Evolutionary conservation across 129 eudicot genomes (phyloP), one percentile per base, ranked within the genome.

Genomic region (Pittosporum tobira): DNA sequence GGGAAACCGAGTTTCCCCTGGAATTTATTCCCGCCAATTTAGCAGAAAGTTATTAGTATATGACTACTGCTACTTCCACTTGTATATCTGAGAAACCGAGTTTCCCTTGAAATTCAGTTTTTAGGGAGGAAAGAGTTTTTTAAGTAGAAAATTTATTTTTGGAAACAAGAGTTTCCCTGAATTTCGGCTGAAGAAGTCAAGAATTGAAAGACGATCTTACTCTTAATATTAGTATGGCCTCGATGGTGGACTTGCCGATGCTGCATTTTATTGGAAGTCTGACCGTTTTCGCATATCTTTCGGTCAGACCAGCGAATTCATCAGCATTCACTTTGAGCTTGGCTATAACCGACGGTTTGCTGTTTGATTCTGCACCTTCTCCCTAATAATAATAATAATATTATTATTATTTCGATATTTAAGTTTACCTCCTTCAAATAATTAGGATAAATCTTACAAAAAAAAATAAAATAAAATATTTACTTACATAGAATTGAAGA

Each of bases 351-450:
- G 74, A 69, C 21, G 75, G 59, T 53, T 40, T 75, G 69, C 68
- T 42, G 29, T 47, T 63, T 16, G 75, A 59, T 58, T 71, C 81
- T 40, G 29, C 69, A 62, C 69, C 58, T 25, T 38, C 45, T 46
- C 74, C 85, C 85, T 79, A 75, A 62, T 74, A 63, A 70, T 34
- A 10, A n/a, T n/a, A n/a, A n/a, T n/a, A n/a, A n/a, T n/a, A n/a
- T n/a, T n/a, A n/a, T n/a, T n/a, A n/a, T 61, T 48, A 28, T 29
- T n/a, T 71, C 55, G 16, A 26, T 65, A 36, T 60, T 70, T 50
- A 66, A 56, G 53, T 71, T 65, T 22, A 65, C 48, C 27, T 22
- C n/a, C n/a, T n/a, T n/a, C n/a, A n/a, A n/a, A n/a, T n/a, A n/a
- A n/a, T n/a, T n/a, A n/a, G n/a, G n/a, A n/a, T n/a, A n/a, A n/a